Evolutionary conservation across 2,329 filamentous ascomycete species (phyloP).

Genomic region (Neopestalotiopsis clavispora): DNA sequence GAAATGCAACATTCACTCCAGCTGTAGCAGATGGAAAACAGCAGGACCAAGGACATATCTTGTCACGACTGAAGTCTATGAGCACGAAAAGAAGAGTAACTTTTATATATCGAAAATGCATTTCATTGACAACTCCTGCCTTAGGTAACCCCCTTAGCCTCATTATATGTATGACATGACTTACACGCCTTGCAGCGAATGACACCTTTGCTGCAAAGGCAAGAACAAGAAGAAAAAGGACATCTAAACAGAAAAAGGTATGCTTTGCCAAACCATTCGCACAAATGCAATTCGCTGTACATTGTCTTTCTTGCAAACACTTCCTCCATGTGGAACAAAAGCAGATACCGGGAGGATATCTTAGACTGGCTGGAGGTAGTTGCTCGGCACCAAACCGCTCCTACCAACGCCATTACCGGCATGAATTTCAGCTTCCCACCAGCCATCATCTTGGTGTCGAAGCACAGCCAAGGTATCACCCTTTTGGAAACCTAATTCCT

Average conservation of each 20-base stretch:
- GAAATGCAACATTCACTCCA: no score
- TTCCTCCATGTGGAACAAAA: conserved; percentile 22
- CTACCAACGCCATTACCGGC: conserved; percentile 60
- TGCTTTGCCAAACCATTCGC: not conserved
- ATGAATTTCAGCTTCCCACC: conserved; percentile 98
- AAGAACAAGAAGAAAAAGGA: conserved; percentile 4
- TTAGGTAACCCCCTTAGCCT: not conserved
- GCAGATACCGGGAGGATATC: not conserved
- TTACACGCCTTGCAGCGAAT: conserved; percentile 15
- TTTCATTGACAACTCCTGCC: conserved; percentile 13
- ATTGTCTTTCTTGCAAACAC: conserved; percentile 16
- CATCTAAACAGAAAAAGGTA: conserved; percentile 7
- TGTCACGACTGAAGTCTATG: not conserved
- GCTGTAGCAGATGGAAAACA: no score
- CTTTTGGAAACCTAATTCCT: conserved; percentile 91
- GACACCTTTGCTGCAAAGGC: conserved; percentile 15
- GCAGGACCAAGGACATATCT: not conserved
- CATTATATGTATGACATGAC: conserved; percentile 9
- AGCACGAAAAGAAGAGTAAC: not conserved
- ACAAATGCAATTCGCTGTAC: conserved; percentile 18
- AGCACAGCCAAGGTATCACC: conserved; percentile 89
- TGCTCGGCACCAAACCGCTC: conserved; percentile 69
- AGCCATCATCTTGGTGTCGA: conserved; percentile 93
- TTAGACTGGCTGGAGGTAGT: conserved; percentile 65
- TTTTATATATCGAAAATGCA: conserved; percentile 11